Evolutionary conservation across 2,329 filamentous ascomycete species (phyloP).

Genomic region (Diaporthe sp.): DNA sequence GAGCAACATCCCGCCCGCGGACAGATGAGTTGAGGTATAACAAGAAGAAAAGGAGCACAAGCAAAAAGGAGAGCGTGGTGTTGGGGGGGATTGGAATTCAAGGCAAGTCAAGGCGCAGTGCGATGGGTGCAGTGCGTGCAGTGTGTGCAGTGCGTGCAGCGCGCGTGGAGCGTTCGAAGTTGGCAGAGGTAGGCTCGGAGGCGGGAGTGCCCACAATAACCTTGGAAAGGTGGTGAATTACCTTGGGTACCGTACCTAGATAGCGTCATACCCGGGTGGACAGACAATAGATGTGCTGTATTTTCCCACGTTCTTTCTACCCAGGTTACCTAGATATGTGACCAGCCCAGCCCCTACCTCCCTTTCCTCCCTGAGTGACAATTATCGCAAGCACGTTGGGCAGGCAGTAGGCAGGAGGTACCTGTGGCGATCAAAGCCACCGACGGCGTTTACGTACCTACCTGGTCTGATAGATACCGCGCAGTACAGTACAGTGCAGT

Average conservation of each 20-base stretch:
- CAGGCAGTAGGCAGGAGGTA: background rate
- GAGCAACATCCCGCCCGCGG: constrained; percentile 5
- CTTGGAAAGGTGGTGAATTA: constrained; percentile 12
- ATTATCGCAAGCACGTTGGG: background rate
- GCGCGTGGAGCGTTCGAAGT: constrained; percentile 7
- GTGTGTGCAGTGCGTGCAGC: background rate
- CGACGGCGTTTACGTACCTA: constrained; percentile 9
- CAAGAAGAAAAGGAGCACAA: background rate
- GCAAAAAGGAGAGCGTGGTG: background rate
- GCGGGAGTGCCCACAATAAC: constrained; percentile 19
- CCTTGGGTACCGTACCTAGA: background rate
- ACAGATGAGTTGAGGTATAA: background rate
- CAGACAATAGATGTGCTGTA: background rate
- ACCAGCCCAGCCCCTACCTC: background rate
- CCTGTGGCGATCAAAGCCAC: constrained; percentile 4
- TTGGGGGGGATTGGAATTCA: background rate
- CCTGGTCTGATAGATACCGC: background rate
- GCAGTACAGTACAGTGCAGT: constrained; percentile 6
- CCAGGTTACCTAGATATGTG: background rate
- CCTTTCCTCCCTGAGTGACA: background rate
- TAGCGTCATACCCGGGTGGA: constrained; percentile 13
- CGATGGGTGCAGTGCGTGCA: background rate
- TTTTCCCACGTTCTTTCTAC: background rate
- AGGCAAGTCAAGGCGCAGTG: background rate
- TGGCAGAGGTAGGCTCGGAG: constrained; percentile 13